Conservation (phyloP, 345 rosid genomes). For the Eucalyptus marginata region DNA sequence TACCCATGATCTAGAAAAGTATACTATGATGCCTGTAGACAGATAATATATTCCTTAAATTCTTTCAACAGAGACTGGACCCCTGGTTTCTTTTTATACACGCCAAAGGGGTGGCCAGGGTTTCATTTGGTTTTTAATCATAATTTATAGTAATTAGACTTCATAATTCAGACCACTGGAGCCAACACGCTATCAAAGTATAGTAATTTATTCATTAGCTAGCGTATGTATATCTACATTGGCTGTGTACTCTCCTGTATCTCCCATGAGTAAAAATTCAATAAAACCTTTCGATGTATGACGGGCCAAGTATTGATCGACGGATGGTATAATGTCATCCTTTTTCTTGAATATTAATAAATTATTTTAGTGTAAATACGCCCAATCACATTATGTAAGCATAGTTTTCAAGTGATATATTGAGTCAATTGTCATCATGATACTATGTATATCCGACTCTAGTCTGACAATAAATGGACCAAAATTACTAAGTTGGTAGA, state of each 20-base stretch:
- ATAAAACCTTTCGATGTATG: neutral
- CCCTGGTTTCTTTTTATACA: neutral
- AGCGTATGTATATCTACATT: neutral
- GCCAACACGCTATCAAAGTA: neutral
- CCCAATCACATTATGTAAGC: neutral
- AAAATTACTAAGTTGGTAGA: neutral
- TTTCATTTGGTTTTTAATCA: neutral
- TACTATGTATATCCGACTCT: neutral
- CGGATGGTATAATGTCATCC: neutral
- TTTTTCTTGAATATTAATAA: neutral
- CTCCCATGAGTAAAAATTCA: neutral
- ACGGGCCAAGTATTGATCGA: neutral
- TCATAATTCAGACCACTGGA: neutral
- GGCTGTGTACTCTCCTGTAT: neutral
- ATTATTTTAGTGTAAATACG: neutral
- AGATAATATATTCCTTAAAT: too few relatives aligned
- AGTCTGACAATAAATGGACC: neutral
- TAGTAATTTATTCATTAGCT: neutral
- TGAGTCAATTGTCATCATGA: neutral
- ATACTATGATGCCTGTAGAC: neutral
- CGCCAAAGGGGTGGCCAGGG: neutral
- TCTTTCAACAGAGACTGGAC: neutral
- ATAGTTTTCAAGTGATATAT: neutral
- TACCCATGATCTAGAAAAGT: neutral
- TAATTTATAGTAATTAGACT: neutral